Base-by-base conservation (phyloP, 495 filamentous ascomycete genomes). In the Terfezia boudieri region DNA sequence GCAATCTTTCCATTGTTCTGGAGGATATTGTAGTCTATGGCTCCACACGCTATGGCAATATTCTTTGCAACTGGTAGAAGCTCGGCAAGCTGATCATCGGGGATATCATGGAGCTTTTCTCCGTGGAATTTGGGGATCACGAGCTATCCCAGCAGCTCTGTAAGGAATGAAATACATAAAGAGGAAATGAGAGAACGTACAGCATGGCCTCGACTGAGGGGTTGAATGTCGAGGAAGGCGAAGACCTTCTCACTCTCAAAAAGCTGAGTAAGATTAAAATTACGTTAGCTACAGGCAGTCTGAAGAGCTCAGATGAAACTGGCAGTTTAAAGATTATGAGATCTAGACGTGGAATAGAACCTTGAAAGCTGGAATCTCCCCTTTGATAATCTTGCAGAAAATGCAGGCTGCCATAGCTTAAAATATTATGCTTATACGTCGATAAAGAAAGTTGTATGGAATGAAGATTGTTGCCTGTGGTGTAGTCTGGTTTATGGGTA, bases 371-470 rank as follows among this genome's bases (percentile, higher is more conserved):
- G 89, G 87, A 70, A 95, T 94, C 46, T 95, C 88, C 60, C 86
- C 90, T 74, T 92, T 93, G 70, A 98, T 83, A 67, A 98, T 96
- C 65, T 83, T 93, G 76, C 90, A 98, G 73, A 98, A 98, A 67
- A 96, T 88, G 63, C 90, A 98, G 49, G 84, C 76, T 20, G 80
- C 74, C 41, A 46, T 46, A 5, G 12, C 41, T 32, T 32, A 2
- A 32, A 7, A 32, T 20, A 20, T 32, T 32, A 32, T 32, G 4
- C 26, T 32, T 32, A 32, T 32, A 32, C 26, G 26, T 32, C 4
- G 26, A 32, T 2, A 32, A 32, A 32, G 26, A 5, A 32, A 32
- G 26, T 32, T 32, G 26, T 32, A 32, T 7, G 26, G 26, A 32
- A 32, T 32, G 26, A 32, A 7, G 5, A 26, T 2, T 26, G 26